phyloP scores from a whole-genome alignment of 2,329 filamentous ascomycete species.

The Monilinia fructigena region DNA sequence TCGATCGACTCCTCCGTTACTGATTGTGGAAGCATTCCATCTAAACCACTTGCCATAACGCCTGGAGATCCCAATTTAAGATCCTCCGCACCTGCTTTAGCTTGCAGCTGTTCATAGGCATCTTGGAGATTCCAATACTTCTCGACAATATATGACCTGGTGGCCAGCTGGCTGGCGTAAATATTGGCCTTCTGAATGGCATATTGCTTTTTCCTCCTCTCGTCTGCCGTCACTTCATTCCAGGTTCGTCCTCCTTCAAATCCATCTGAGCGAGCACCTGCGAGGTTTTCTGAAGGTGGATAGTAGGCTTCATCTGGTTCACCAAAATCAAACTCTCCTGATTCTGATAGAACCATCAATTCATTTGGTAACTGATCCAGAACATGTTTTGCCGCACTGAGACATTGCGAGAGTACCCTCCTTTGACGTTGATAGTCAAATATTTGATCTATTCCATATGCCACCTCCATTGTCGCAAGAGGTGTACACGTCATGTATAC shows the following conservation, averaged over 20 bases:
- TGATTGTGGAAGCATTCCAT: constrained; percentile 41
- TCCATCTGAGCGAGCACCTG: constrained; percentile 35
- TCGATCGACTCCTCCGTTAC: constrained; percentile 44
- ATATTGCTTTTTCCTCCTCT: constrained; percentile 63
- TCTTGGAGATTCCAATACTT: constrained; percentile 79
- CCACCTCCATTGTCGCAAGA: constrained; percentile 75
- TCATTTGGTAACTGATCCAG: constrained; percentile 67
- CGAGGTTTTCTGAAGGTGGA: constrained; percentile 47
- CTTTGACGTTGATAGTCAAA: constrained; percentile 78
- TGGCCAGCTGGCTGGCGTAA: constrained; percentile 76
- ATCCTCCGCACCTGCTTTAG: constrained; percentile 20
- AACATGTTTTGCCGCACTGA: constrained; percentile 67
- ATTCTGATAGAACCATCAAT: constrained; percentile 55
- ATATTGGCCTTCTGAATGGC: constrained; percentile 94
- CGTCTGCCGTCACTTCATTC: constrained; percentile 24
- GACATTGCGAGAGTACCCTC: constrained; percentile 66
- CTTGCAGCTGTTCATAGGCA: constrained; percentile 53
- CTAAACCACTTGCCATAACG: constrained; percentile 34
- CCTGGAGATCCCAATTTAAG: constrained; percentile 30
- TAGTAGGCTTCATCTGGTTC: constrained; percentile 52
- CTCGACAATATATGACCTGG: constrained; percentile 81
- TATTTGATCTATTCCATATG: constrained; percentile 74
- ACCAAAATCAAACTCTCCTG: constrained; percentile 43
- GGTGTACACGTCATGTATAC: constrained; percentile 80
- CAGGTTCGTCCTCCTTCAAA: constrained; percentile 40